Evolutionary conservation across 495 filamentous ascomycete genomes (phyloP).

Genomic region (Podospora australis): DNA sequence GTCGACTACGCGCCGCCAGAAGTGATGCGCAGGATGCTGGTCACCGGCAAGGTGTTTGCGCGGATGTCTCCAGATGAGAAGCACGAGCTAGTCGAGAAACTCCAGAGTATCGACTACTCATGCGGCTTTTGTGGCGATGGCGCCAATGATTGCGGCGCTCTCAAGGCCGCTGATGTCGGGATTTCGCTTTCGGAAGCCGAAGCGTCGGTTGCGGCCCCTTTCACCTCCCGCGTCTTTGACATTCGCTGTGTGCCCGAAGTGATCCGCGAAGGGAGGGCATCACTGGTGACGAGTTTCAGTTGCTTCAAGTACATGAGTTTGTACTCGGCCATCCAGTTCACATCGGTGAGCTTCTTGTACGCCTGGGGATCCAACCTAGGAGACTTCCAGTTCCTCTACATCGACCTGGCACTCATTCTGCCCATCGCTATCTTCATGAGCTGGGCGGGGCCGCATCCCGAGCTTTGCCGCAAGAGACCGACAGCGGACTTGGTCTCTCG

Average conservation of each 20-base stretch:
- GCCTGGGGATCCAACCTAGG: constrained; percentile 92
- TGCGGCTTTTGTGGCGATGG: constrained; percentile 97
- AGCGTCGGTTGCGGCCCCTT: constrained; percentile 94
- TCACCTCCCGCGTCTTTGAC: constrained; percentile 92
- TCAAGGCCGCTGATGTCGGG: constrained; percentile 98
- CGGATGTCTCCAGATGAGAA: constrained; percentile 99
- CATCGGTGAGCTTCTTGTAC: constrained; percentile 96
- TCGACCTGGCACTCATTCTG: constrained; percentile 86
- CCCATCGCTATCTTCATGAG: constrained; percentile 99
- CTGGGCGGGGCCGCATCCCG: constrained; percentile 79
- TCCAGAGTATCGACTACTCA: constrained; percentile 94
- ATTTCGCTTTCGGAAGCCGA: constrained; percentile 97
- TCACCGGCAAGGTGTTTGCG: constrained; percentile 88
- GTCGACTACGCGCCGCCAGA: constrained; percentile 80
- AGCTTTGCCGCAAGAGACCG: constrained; percentile 74
- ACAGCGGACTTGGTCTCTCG: constrained; percentile 90
- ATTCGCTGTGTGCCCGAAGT: constrained; percentile 94
- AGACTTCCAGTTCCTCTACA: constrained; percentile 96
- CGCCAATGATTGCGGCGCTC: constrained; percentile 94
- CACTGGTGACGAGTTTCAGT: constrained; percentile 95
- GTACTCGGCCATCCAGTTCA: constrained; percentile 98
- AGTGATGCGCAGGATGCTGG: constrained; percentile 76
- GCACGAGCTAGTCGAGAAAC: constrained; percentile 93
- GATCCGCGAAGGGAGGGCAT: constrained; percentile 90
- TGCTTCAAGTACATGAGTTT: constrained; percentile 99